Base-by-base conservation (phyloP, 2,329 filamentous ascomycete genomes). In the Rhexocercosporidium sp. region DNA sequence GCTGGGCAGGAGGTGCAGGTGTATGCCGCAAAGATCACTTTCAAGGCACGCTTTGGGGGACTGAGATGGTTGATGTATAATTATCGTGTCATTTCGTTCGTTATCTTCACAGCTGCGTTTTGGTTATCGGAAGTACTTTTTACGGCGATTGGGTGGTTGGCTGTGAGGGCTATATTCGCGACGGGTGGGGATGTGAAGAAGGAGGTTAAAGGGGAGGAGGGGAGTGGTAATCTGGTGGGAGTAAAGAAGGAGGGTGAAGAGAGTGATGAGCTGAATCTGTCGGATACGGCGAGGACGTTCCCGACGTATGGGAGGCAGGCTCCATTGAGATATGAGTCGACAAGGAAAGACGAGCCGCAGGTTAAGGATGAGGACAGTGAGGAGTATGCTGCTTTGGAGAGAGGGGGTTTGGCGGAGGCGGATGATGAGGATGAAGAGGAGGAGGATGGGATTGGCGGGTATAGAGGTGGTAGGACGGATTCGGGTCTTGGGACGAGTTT, bases 21-120 rank as follows among this genome's bases (percentile, higher is more conserved):
- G 6, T 97, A 97, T 77, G 82, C 82, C 22, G 89, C 87, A 3
- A 81, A 80, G 16, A 84, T 97, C 39, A 85, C 85, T 2, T 88
- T 98, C 69, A 88, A 86, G 31, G 94, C 95, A 4, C 86, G 88
- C 62, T 88, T 97, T 70, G 84, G 86, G 12, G 95, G 95, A 0
- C 78, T 97, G 68, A 83, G 91, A 59, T 96, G 92, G 88, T 74
- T 94, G 64, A 97, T 99, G 92, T 96, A 96, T 75, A 89, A 93
- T 69, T 90, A 95, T 80, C 88, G 91, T 14, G 75, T 96, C 41
- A 78, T 88, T 1, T 89, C 89, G 5, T 94, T 93, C 66, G 62
- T 91, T 0, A 75, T 90, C 0, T 91, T 94, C 74, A 92, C 90
- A 0, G 78, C 82, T 0, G 72, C 87, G 0, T 97, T 97, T 79